Evolutionary conservation across 768 basidiomycete genomes (phyloP), one percentile per base, ranked within the genome.

Genomic region (Postia placenta): DNA sequence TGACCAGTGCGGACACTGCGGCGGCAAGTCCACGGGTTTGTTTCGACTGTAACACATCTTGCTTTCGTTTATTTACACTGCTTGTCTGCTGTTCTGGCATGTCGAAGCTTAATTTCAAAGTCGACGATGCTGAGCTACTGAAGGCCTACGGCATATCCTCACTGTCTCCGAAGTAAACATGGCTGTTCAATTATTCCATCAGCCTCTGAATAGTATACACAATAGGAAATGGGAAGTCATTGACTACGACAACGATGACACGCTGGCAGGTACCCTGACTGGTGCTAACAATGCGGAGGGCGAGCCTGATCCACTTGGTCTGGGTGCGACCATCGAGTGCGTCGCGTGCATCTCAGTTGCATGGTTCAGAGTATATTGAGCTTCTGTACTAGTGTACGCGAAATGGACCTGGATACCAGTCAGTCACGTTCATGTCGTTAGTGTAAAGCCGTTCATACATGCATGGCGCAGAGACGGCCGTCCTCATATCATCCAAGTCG

Each of bases 161-260:
- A 19, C 70, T 92, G 36, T 71, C 77, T 33, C 93, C 94, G 28
- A 81, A 73, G 88, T 91, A 75, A 58, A 71, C 36, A n/a, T 4
- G n/a, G 25, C 9, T 27, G 12, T 17, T 5, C 12, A 33, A n/a
- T 11, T 14, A 43, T 5, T n/a, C 4, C 23, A 7, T 24, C 7
- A 33, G 23, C 33, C 33, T 20, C 23, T 26, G 9, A 28, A 24
- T n/a, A 5, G n/a, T 11, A 17, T 20, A 22, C 41, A 42, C 38
- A 15, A 50, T 55, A 92, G 91, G 56, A 75, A 82, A 68, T 96
- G 93, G 93, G 91, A 95, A 64, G 87, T 91, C 45, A 75, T 92
- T 2, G 87, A 93, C 61, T 82, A 92, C 68, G 91, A 94, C 50
- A 67, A 82, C 17, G 86, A 87, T 58, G 85, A 88, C 54, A 79